phyloP scores from a whole-genome alignment of 208 protist species.

The Trypanosomatidae sp. region DNA sequence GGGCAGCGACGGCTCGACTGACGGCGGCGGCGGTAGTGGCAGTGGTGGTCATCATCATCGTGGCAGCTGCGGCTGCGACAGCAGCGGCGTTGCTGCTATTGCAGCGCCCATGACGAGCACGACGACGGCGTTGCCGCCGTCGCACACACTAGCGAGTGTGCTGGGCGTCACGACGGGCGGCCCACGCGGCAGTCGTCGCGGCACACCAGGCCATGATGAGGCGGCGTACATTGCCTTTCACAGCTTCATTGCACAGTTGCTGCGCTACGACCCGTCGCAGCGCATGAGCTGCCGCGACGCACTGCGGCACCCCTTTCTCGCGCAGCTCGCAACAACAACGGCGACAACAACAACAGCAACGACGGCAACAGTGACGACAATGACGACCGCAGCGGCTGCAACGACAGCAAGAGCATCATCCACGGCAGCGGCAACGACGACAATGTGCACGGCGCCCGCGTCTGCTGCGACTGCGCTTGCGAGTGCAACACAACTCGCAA shows the following conservation, averaged over 20 bases:
- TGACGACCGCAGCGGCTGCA: not conserved
- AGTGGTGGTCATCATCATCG: not conserved
- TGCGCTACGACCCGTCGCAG: conserved; percentile 40
- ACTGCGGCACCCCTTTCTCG: conserved; percentile 60
- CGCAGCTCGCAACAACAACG: not conserved
- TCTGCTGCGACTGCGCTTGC: no score
- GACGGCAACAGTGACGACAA: not conserved
- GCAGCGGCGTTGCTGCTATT: not conserved
- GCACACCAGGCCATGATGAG: conserved; percentile 28
- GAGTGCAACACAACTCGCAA: no score
- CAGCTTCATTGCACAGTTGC: conserved; percentile 35
- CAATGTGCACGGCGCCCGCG: no score
- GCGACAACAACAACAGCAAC: not conserved
- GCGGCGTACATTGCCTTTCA: conserved; percentile 32
- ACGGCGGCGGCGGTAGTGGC: not conserved
- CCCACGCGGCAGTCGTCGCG: conserved; percentile 15
- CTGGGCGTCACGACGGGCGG: conserved; percentile 37
- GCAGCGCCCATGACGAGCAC: conserved; percentile 2
- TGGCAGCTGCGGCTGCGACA: not conserved
- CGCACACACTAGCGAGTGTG: conserved; percentile 18
- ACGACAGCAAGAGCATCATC: no score
- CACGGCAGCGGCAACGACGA: no score
- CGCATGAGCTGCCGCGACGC: conserved; percentile 67
- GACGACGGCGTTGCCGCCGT: conserved; percentile 21
- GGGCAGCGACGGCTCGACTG: conserved; percentile 4